Conservation (phyloP, 208 protist genomes). For the Acanthamoeba divionensis region DNA sequence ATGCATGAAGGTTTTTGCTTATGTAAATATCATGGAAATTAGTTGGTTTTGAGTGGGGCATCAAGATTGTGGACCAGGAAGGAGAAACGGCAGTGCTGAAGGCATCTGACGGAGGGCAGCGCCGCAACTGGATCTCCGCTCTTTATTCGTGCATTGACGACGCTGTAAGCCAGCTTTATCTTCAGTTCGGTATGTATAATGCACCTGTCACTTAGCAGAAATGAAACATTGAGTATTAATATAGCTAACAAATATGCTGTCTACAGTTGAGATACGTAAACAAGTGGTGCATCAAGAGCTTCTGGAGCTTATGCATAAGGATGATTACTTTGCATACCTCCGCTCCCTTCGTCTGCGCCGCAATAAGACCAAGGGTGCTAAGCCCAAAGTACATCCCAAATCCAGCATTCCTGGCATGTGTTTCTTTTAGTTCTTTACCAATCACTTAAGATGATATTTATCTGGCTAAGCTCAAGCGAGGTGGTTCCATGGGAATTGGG, state of each 20-base stretch:
- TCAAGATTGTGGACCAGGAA: too few species aligned
- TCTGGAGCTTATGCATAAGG: slow-evolving; percentile 28
- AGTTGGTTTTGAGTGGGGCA: too few species aligned
- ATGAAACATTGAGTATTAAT: not conserved
- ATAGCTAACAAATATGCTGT: not conserved
- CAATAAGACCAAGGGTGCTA: too few species aligned
- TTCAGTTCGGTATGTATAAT: slow-evolving; percentile 7
- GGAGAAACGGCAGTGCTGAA: too few species aligned
- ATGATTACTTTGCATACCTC: slow-evolving; percentile 31
- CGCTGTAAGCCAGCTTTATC: slow-evolving; percentile 6
- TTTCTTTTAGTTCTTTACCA: too few species aligned
- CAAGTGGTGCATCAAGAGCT: slow-evolving; percentile 17
- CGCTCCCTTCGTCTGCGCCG: not conserved
- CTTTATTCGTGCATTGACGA: slow-evolving; percentile 49
- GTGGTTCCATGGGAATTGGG: not conserved
- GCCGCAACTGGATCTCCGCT: not conserved
- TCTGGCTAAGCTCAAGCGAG: too few species aligned
- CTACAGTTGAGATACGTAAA: not conserved
- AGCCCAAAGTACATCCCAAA: too few species aligned
- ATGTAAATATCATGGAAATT: too few species aligned
- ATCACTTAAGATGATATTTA: too few species aligned
- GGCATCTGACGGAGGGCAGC: too few species aligned
- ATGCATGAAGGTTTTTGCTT: not conserved
- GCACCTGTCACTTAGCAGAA: not conserved
- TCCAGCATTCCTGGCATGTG: too few species aligned